These are phyloP conservation scores for Nicotiana sylvestris DNA, from an alignment of 257 asterid genomes.

Conservation along the genomic window DNA sequence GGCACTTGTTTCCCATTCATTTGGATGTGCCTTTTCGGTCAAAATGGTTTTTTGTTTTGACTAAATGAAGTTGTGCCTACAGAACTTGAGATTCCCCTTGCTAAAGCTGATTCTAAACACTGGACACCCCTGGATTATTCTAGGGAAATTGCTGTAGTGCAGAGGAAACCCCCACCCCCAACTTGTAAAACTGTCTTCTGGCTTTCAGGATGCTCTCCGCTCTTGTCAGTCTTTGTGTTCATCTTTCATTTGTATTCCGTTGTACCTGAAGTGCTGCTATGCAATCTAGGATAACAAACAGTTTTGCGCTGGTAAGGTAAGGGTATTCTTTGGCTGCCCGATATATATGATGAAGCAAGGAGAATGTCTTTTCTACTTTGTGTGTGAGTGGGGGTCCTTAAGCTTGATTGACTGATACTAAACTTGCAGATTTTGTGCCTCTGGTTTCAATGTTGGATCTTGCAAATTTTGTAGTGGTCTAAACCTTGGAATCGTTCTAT, in stretches of 20 bases:
- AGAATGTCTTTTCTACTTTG: background rate
- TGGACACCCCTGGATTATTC: slow-evolving; percentile 78
- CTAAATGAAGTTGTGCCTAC: slow-evolving; percentile 56
- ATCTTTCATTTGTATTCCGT: background rate
- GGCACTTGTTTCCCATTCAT: too few relatives aligned
- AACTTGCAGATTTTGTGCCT: background rate
- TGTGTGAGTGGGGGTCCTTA: background rate
- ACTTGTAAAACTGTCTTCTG: too few relatives aligned
- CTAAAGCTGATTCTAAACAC: slow-evolving; percentile 67
- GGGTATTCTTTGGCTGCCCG: background rate
- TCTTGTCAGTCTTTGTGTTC: background rate
- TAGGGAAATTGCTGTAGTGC: slow-evolving; percentile 29
- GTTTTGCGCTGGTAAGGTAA: background rate
- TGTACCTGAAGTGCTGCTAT: background rate
- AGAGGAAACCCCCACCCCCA: background rate
- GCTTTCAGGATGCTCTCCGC: background rate
- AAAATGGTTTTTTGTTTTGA: too few relatives aligned
- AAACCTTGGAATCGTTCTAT: background rate
- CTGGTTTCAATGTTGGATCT: background rate
- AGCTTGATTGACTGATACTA: background rate
- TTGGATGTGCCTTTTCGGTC: too few relatives aligned
- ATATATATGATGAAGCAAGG: background rate
- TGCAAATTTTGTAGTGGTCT: background rate
- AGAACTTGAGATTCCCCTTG: slow-evolving; percentile 87
- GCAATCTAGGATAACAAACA: background rate